Conservation (phyloP, 176 grass and related monocot genomes). For the Rhynchospora breviuscula region DNA sequence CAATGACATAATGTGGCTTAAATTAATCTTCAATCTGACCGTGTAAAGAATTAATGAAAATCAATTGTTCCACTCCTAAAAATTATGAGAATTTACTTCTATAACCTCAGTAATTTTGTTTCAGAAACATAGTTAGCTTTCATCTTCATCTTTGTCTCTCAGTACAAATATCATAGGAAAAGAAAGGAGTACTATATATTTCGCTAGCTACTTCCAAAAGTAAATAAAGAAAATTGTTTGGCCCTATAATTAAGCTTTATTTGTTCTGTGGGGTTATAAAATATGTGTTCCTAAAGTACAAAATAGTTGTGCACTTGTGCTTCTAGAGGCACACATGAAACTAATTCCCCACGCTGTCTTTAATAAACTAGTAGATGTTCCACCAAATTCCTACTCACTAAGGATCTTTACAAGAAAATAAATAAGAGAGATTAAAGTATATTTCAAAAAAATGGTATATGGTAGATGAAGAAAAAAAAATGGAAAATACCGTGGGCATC, state of each 20-base stretch:
- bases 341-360: too few species aligned
- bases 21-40: neutral
- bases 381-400: neutral
- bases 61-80: neutral
- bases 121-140: neutral
- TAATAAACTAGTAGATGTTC: neutral
- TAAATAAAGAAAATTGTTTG: neutral
- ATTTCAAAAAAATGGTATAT: neutral
- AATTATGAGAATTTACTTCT: neutral
- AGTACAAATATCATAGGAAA: neutral
- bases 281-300: too few species aligned
- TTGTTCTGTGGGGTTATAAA: neutral
- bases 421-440: neutral
- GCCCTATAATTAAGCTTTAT: neutral
- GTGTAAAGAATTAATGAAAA: neutral
- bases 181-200: too few species aligned
- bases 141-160: neutral
- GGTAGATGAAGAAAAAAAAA: neutral
- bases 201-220: neutral
- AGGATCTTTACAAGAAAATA: neutral
- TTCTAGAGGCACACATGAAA: too few species aligned
- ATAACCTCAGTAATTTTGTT: neutral
- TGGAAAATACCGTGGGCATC: neutral
- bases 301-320: too few species aligned
- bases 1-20: neutral